Base-by-base conservation (phyloP, 305 asterid genomes). In the Fraxinus ornus region DNA sequence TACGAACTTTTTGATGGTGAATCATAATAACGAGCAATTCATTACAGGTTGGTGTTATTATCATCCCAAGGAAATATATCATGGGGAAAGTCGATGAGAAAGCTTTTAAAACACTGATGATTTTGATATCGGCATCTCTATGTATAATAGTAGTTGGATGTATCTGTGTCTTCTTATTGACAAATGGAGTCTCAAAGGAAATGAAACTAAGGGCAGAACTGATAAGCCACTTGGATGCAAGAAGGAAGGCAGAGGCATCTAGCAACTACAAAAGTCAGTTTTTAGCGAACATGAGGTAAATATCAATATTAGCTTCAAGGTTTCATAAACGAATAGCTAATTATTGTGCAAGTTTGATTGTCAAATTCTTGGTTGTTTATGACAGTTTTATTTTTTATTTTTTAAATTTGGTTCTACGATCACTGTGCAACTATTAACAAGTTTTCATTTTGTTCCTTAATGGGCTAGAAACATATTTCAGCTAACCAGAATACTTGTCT, bases 161-260 rank as follows among this genome's bases (percentile, higher is more conserved):
- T 78, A 78, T 95, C 66, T 95, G 92, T 90, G 94, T 95, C 89
- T 94, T 94, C 82, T 78, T 95, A 55, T 79, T 95, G 86, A 95
- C 98, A 49, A 93, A 91, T 55, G 98, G 98, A 21, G 98, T 95
- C 5, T 95, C 98, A 2, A 95, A 94, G 81, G 98, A 95, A 88
- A 95, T 95, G 98, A 92, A 94, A 35, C 87, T 95, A 35, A 84
- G 98, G 85, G 98, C 98, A 26, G 94, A 89, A 15, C 88, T 94
- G 74, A 95, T 95, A 79, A 88, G 93, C 57, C 97, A 95, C 77
- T 88, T 95, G 8, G 97, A 95, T 82, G 98, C 98, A 37, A 88
- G 98, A 84, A 90, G 98, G 85, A 95, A 89, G 79, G 98, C 98
- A 9, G 98, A 95, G 88, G 98, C 97, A 79, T 95, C 98, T 10